These are phyloP conservation scores for Batkoa obscura DNA, from an alignment of 371 early-diverging fungal genomes.

Conservation along the genomic window DNA sequence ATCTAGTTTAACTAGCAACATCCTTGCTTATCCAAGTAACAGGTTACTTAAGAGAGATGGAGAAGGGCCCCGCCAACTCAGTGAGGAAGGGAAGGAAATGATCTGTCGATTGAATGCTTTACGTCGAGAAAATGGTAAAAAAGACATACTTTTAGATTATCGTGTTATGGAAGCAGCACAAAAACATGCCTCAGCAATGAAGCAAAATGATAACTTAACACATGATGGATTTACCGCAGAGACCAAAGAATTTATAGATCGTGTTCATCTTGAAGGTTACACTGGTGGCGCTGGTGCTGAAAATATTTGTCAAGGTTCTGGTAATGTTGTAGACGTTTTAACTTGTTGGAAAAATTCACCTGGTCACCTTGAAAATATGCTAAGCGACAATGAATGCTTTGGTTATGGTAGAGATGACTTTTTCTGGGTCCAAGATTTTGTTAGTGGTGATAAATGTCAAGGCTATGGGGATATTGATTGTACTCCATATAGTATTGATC, in stretches of 20 bases:
- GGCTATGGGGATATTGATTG: too few species aligned
- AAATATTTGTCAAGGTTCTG: neutral
- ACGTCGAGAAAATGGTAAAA: neutral
- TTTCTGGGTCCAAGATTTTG: neutral
- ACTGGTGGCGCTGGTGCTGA: neutral
- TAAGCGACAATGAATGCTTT: neutral
- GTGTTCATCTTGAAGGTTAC: neutral
- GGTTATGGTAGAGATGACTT: neutral
- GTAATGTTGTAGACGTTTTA: neutral
- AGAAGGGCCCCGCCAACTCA: too few species aligned
- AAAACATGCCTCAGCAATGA: neutral
- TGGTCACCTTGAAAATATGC: constrained; percentile 10
- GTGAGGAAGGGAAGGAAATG: too few species aligned
- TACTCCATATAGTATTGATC: too few species aligned
- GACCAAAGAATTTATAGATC: neutral
- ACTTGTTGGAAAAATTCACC: constrained; percentile 9
- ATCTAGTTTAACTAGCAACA: too few species aligned
- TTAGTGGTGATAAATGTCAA: neutral
- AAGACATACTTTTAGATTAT: neutral
- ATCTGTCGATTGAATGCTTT: neutral
- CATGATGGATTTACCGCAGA: neutral
- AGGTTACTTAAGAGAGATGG: too few species aligned
- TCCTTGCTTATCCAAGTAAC: too few species aligned
- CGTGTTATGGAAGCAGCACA: neutral
- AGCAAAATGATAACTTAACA: neutral